phyloP scores from a whole-genome alignment of 129 eudicot species.

The Dittrichia graveolens region DNA sequence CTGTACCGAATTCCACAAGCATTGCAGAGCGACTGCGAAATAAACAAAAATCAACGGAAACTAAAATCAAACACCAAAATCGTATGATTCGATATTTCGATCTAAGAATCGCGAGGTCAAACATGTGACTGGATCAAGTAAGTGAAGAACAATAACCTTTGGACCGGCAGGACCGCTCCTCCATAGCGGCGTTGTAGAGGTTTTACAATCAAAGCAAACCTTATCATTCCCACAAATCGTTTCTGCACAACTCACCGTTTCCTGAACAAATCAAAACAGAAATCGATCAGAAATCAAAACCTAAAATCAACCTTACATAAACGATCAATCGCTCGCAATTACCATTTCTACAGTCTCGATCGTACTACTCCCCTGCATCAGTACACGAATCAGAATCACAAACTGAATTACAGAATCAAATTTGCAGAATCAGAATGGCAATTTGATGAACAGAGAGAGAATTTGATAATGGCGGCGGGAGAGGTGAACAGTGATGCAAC shows the following conservation, averaged over 20 bases:
- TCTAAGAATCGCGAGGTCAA: background rate
- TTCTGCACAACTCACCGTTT: constrained; percentile 10
- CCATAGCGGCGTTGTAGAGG: constrained; percentile 75
- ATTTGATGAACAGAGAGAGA: background rate
- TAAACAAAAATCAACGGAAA: background rate
- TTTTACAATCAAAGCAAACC: constrained; percentile 61
- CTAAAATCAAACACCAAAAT: background rate
- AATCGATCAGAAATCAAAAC: background rate
- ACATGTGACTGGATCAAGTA: background rate
- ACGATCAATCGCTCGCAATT: background rate
- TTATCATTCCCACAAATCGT: constrained; percentile 24
- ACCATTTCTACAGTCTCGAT: constrained; percentile 10
- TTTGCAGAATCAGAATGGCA: no score
- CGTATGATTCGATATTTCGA: background rate
- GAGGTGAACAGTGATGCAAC: constrained; percentile 19
- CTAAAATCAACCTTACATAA: background rate
- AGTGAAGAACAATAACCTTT: constrained; percentile 34
- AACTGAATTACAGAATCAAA: background rate
- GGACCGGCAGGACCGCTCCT: constrained; percentile 78
- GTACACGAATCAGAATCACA: background rate
- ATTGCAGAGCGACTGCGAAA: constrained; percentile 68
- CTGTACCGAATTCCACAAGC: constrained; percentile 75
- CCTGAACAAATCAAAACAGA: constrained; percentile 15
- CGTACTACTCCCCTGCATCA: background rate
- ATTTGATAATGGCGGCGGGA: constrained; percentile 18